These are phyloP conservation scores for Colletotrichum sp. DNA, from an alignment of 2,329 filamentous ascomycete species.

Conservation along the genomic window DNA sequence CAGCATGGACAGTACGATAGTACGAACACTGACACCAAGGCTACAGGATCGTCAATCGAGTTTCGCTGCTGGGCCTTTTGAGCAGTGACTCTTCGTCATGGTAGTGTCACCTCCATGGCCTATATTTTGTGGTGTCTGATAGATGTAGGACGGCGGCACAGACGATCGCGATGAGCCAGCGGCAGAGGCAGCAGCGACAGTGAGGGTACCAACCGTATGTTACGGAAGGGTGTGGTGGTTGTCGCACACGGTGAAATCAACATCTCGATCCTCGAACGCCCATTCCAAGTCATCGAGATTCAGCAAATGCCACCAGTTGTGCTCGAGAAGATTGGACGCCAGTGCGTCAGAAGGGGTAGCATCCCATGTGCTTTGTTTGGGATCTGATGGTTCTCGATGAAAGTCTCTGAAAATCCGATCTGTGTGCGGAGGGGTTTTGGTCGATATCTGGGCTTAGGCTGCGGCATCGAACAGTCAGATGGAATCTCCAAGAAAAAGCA, in stretches of 20 bases:
- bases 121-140: neutral
- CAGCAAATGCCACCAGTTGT: constrained; percentile 14
- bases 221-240: neutral
- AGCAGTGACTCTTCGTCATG: neutral
- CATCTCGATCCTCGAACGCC: constrained; percentile 23
- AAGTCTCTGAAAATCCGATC: constrained; percentile 9
- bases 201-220: constrained; percentile 2
- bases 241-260: constrained; percentile 11
- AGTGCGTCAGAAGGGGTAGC: constrained; percentile 12
- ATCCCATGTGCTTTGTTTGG: constrained; percentile 9
- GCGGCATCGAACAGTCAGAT: constrained; percentile 15
- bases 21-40: neutral
- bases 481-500: neutral
- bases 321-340: constrained; percentile 6
- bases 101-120: neutral
- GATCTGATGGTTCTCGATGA: constrained; percentile 15
- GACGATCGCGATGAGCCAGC: neutral
- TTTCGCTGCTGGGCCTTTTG: neutral
- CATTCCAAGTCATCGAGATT: constrained; percentile 22
- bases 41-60: neutral
- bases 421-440: neutral
- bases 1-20: neutral
- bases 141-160: constrained; percentile 7
- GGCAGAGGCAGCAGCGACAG: neutral
- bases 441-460: constrained; percentile 9